These are phyloP conservation scores for Rugonectria rugulosa DNA, from an alignment of 2,329 filamentous ascomycete species.

Conservation along the genomic window DNA sequence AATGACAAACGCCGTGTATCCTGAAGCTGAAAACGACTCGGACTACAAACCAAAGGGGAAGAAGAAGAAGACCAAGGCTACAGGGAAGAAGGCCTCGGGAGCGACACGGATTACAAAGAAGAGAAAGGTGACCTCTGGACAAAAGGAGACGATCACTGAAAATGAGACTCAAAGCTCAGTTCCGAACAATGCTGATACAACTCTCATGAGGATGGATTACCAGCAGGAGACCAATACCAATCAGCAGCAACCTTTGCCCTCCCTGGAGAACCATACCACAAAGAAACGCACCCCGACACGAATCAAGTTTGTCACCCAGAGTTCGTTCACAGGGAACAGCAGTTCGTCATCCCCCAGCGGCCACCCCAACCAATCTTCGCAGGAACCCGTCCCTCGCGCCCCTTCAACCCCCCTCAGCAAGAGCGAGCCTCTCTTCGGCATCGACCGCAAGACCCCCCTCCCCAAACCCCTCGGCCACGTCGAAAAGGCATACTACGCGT, in stretches of 20 bases:
- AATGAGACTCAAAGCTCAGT: background rate
- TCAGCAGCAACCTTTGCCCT: background rate
- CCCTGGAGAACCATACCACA: background rate
- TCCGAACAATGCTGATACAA: background rate
- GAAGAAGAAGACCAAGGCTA: constrained; percentile 11
- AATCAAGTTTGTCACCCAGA: constrained; percentile 1
- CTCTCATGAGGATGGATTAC: background rate
- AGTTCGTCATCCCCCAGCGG: background rate
- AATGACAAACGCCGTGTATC: background rate
- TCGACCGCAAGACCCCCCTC: constrained; percentile 25
- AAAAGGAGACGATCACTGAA: background rate
- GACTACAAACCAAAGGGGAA: constrained; percentile 24
- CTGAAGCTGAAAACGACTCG: constrained; percentile 28
- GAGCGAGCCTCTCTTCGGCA: constrained; percentile 32
- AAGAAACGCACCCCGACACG: background rate
- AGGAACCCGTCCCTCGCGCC: background rate
- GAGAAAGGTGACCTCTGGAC: background rate
- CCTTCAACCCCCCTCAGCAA: constrained; percentile 10
- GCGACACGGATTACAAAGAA: constrained; percentile 16
- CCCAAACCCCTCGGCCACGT: constrained; percentile 10
- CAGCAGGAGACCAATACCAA: background rate
- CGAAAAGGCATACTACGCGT: constrained; percentile 30
- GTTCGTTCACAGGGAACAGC: background rate
- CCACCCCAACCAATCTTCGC: background rate
- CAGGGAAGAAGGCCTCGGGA: constrained; percentile 3